Percentiles rank a stretch among this genome's conserved stretches.
phyloP scores from a whole-genome alignment of 2,329 filamentous ascomycete species.

The Monilinia fructicola region DNA sequence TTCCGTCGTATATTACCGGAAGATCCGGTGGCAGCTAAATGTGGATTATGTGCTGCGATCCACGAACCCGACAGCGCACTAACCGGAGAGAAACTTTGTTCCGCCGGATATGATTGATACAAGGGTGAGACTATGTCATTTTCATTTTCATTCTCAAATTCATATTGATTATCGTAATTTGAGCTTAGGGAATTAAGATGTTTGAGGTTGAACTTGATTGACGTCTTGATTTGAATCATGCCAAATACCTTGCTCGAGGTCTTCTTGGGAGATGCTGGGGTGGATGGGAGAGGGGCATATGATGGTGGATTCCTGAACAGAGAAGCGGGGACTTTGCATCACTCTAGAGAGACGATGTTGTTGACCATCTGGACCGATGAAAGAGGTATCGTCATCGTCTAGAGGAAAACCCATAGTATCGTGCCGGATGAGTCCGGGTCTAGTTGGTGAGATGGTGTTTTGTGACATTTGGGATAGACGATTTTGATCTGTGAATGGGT shows the following conservation, averaged over 20 bases:
- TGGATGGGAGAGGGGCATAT: constrained; percentile 8
- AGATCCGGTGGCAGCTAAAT: not conserved
- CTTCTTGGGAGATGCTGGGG: constrained; percentile 8
- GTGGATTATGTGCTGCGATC: constrained; percentile 8
- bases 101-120: not conserved
- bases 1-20: constrained; percentile 23
- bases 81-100: not conserved
- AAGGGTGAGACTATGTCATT: not conserved
- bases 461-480: constrained; percentile 8
- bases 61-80: not conserved
- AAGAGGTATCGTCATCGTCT: constrained; percentile 23
- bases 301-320: constrained; percentile 12
- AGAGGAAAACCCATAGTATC: constrained; percentile 36
- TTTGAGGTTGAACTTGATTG: not conserved
- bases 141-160: not conserved
- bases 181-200: constrained; percentile 6
- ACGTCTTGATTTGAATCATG: not conserved
- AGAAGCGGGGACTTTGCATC: constrained; percentile 11
- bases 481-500: constrained; percentile 19
- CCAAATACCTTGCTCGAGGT: constrained; percentile 9
- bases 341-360: constrained; percentile 4
- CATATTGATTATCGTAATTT: constrained; percentile 1
- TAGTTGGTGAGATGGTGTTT: not conserved
- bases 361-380: constrained; percentile 15
- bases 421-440: constrained; percentile 11